These are phyloP conservation scores for Fereydounia khargensis DNA, from an alignment of 1,284 basidiomycete species.

Conservation along the genomic window DNA sequence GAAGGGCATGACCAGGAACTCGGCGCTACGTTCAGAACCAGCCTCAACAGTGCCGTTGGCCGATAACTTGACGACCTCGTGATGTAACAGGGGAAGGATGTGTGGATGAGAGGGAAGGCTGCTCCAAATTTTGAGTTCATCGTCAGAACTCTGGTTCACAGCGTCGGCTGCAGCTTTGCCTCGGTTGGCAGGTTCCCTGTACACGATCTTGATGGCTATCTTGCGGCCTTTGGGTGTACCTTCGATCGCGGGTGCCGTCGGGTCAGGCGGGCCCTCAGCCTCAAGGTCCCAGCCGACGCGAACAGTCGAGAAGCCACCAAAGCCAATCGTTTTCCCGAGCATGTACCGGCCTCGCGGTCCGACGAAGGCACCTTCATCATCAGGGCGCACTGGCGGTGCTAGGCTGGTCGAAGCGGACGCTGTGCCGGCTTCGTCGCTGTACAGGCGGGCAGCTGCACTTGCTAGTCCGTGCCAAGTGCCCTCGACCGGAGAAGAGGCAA, in stretches of 20 bases:
- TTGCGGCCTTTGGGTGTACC: constrained; percentile 16
- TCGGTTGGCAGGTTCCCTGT: constrained; percentile 6
- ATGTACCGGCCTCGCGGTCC: constrained; percentile 63
- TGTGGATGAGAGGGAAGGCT: constrained; percentile 35
- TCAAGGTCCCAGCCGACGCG: constrained; percentile 62
- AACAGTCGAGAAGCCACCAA: constrained; percentile 84
- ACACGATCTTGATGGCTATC: constrained; percentile 46
- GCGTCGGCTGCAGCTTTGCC: neutral
- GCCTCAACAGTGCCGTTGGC: neutral
- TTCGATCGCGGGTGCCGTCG: constrained; percentile 12
- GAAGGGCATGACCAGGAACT: constrained; percentile 47
- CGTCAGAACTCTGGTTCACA: constrained; percentile 6
- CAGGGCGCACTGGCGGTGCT: constrained; percentile 9
- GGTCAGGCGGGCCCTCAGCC: constrained; percentile 11
- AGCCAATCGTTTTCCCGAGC: constrained; percentile 74
- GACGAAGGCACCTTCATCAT: constrained; percentile 41
- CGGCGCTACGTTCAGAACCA: constrained; percentile 1
- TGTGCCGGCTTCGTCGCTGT: constrained; percentile 9
- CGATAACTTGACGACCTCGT: constrained; percentile 25
- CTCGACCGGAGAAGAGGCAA: neutral
- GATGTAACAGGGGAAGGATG: constrained; percentile 40
- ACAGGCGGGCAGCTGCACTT: constrained; percentile 26
- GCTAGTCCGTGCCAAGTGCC: constrained; percentile 22
- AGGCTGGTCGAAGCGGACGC: constrained; percentile 4
- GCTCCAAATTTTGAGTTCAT: constrained; percentile 44